These are phyloP conservation scores for Ganoderma lingzhi DNA, from an alignment of 1,284 basidiomycete species.

Conservation along the genomic window DNA sequence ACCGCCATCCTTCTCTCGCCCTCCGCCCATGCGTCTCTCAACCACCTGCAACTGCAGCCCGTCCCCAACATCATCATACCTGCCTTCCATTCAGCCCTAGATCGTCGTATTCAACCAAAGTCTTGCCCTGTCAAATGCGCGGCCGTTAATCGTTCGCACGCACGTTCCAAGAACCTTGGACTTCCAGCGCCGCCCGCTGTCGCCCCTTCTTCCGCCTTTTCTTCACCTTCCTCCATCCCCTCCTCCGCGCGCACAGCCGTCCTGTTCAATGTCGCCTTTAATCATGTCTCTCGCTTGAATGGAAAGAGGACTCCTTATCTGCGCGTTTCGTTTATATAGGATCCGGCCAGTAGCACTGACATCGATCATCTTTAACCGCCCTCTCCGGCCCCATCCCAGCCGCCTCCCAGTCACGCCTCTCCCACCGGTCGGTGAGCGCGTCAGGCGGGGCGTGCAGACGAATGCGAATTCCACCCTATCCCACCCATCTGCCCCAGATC, in stretches of 20 bases:
- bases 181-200: not conserved
- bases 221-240: not conserved
- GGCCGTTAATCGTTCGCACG: not conserved
- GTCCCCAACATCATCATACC: not conserved
- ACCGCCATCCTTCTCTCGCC: not conserved
- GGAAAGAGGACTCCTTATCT: not conserved
- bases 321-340: not conserved
- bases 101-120: not conserved
- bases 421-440: not conserved
- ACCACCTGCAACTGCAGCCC: not conserved
- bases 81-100: not conserved
- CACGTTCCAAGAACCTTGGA: not conserved
- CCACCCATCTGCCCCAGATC: not conserved
- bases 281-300: not conserved
- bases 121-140: not conserved
- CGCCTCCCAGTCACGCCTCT: not conserved
- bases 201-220: not conserved
- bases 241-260: not conserved
- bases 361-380: not conserved
- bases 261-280: not conserved
- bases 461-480: not conserved
- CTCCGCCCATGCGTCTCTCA: constrained; percentile 3
- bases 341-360: not conserved
- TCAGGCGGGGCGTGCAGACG: not conserved
- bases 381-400: not conserved